Evolutionary conservation across 768 basidiomycete species (phyloP).

Genomic region (Pleurotus salmoneostramineus): DNA sequence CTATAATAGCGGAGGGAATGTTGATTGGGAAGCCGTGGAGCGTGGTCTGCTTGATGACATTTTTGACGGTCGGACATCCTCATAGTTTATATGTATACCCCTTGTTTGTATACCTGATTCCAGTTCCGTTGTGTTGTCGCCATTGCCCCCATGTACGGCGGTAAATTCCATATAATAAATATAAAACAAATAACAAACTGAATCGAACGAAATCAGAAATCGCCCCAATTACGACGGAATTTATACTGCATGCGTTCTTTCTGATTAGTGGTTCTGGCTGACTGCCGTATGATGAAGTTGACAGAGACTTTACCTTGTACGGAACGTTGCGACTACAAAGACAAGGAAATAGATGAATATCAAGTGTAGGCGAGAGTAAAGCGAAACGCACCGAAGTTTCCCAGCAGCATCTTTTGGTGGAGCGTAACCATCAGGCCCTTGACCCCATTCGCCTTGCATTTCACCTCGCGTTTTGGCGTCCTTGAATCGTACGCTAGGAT

Average conservation of each 20-base stretch:
- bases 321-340: slow-evolving; percentile 58
- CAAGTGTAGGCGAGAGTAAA: not conserved
- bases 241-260: slow-evolving; percentile 79
- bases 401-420: slow-evolving; percentile 71
- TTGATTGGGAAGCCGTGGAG: slow-evolving; percentile 93
- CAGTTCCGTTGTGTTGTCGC: not conserved
- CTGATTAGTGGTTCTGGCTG: slow-evolving; percentile 38
- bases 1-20: slow-evolving; percentile 73
- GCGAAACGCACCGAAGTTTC: slow-evolving; percentile 57
- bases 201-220: slow-evolving; percentile 52
- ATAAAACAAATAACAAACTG: slow-evolving; percentile 3
- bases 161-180: slow-evolving; percentile 2
- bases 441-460: slow-evolving; percentile 65
- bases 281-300: slow-evolving; percentile 3
- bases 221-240: slow-evolving; percentile 84
- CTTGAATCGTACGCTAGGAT: slow-evolving; percentile 60
- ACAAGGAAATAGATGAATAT: not conserved
- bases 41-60: slow-evolving; percentile 78
- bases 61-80: slow-evolving; percentile 70
- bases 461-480: slow-evolving; percentile 49
- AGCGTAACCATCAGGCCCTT: slow-evolving; percentile 66
- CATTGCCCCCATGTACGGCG: not conserved
- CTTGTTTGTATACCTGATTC: slow-evolving; percentile 7
- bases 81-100: slow-evolving; percentile 5
- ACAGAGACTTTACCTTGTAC: slow-evolving; percentile 66